Conservation (phyloP, 2,329 filamentous ascomycete species). For the Paracoccidioides lutzii region DNA sequence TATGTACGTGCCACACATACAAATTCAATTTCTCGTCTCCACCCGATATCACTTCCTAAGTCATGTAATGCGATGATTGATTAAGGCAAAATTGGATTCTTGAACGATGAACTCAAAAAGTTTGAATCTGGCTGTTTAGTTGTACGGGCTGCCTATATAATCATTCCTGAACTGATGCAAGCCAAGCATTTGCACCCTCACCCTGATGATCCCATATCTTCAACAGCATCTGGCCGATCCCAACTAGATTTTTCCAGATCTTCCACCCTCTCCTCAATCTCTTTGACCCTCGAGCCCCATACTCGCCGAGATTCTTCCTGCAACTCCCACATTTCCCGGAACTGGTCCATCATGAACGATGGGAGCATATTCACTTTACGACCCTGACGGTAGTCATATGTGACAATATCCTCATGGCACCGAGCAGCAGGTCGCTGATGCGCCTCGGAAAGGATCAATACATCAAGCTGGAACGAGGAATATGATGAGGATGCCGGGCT, state of each 20-base stretch:
- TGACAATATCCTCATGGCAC: conserved; percentile 63
- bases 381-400: conserved; percentile 57
- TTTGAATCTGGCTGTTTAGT: no score
- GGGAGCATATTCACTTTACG: conserved; percentile 44
- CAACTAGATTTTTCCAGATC: conserved; percentile 59
- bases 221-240: conserved; percentile 57
- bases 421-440: conserved; percentile 60
- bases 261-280: conserved; percentile 46
- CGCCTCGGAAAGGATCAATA: conserved; percentile 59
- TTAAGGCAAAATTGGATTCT: no score
- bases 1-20: no score
- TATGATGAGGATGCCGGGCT: conserved; percentile 17
- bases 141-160: no score
- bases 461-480: conserved; percentile 37
- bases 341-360: conserved; percentile 49
- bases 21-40: no score
- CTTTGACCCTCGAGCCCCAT: conserved; percentile 42
- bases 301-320: conserved; percentile 47
- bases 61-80: no score
- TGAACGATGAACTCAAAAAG: no score
- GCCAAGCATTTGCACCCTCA: background rate
- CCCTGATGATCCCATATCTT: conserved; percentile 47
- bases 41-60: no score
- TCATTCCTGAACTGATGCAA: background rate
- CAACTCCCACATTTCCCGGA: conserved; percentile 45